These are phyloP conservation scores for Chenopodium album DNA, from an alignment of 148 eudicot genomes.

Conservation along the genomic window DNA sequence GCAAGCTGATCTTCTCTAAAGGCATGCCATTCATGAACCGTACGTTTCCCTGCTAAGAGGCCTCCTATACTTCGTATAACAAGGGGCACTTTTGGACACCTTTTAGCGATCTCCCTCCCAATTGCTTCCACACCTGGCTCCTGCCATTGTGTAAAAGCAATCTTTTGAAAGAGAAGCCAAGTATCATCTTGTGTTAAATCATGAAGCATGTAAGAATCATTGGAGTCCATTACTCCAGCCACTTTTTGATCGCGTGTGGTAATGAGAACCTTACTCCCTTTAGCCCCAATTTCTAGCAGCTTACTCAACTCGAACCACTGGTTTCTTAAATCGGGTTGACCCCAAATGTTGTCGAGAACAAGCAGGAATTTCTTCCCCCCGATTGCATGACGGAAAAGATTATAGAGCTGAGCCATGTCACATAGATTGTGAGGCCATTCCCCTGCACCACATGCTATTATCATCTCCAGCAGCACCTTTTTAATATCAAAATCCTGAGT, in stretches of 20 bases:
- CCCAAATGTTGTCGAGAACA: slow-evolving; percentile 21
- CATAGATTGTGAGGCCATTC: neutral
- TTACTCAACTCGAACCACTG: neutral
- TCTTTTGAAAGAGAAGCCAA: neutral
- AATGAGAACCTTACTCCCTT: slow-evolving; percentile 4
- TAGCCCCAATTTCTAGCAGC: neutral
- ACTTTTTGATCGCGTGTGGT: neutral
- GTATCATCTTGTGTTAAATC: slow-evolving; percentile 3
- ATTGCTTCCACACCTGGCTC: neutral
- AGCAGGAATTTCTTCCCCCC: slow-evolving; percentile 9
- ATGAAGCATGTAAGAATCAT: neutral
- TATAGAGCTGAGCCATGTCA: neutral
- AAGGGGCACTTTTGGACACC: neutral
- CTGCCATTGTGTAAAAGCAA: neutral
- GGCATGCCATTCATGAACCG: neutral
- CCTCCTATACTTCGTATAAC: too few relatives aligned
- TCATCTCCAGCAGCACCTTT: neutral
- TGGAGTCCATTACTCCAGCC: neutral
- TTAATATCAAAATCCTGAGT: neutral
- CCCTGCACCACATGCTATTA: neutral
- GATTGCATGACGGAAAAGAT: neutral
- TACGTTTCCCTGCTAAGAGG: too few relatives aligned
- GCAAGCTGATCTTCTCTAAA: neutral
- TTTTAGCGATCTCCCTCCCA: neutral
- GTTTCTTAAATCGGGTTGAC: neutral